Evolutionary conservation across 805 yeast genomes (phyloP), one percentile per base, ranked within the genome.

Genomic region (Starmerella roubikii): DNA sequence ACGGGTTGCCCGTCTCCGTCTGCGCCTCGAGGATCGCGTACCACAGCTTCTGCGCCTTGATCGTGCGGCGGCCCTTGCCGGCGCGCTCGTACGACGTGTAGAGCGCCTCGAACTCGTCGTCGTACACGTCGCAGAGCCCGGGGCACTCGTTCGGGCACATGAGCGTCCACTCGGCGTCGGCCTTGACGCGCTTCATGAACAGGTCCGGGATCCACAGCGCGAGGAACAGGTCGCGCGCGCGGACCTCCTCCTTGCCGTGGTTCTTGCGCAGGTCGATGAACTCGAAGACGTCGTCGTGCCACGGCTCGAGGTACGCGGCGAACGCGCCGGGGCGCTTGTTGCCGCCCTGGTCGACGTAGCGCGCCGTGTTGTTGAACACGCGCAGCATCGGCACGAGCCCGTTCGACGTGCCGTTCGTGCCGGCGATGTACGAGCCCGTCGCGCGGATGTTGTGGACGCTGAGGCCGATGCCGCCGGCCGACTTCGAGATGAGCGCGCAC

Each of bases 331-430:
- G 98, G 54, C 98, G 69, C 61, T 86, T 86, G 64, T 88, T 88
- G 40, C 97, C 97, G 46, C 98, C 98, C 67, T 88, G 98, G 54
- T 88, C 97, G 30, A 88, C 97, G 55, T 86, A 88, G 51, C 95
- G 73, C 16, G 98, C 97, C 20, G 97, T 85, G 62, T 84, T 80
- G 66, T 88, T 88, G 65, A 77, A 88, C 9, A 88, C 97, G 51
- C 94, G 74, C 21, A 88, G 65, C 96, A 88, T 85, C n/a, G 98
- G 98, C 30, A 86, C 78, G 35, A 88, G 63, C 28, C 98, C 98
- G 51, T 77, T 83, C 2, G 96, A 84, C 10, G 81, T 74, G 38
- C 97, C 98, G 56, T 83, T 83, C 7, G 96, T 77, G 40, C 94
- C 93, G 20, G 93, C 78, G 49, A 88, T 85, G 57, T 78, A 76